Conservation (phyloP, 129 eudicot genomes). For the Logfia minima region DNA sequence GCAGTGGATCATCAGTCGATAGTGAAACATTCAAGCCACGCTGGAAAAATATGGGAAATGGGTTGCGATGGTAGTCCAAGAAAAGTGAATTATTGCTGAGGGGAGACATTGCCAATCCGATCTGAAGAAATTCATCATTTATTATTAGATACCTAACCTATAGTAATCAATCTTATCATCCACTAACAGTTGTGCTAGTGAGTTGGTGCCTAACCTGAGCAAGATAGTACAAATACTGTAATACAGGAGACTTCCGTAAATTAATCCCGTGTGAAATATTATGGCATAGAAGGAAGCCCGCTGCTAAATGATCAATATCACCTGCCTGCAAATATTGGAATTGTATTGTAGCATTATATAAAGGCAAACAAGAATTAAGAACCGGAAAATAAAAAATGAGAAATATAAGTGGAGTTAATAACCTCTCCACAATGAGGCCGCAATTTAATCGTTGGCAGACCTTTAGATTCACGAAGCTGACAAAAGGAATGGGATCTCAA, state of each 20-base stretch:
- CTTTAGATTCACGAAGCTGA: slow-evolving; percentile 99
- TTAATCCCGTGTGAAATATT: slow-evolving; percentile 96
- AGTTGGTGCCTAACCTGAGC: slow-evolving; percentile 67
- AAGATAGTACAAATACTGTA: slow-evolving; percentile 92
- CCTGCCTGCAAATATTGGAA: slow-evolving; percentile 68
- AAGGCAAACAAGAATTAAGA: slow-evolving; percentile 9
- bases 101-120: slow-evolving; percentile 96
- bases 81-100: slow-evolving; percentile 94
- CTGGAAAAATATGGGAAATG: slow-evolving; percentile 93
- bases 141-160: too few species aligned
- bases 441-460: slow-evolving; percentile 83
- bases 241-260: slow-evolving; percentile 85
- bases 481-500: slow-evolving; percentile 16
- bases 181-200: not conserved
- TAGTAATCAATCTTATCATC: not conserved
- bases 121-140: slow-evolving; percentile 36
- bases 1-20: slow-evolving; percentile 90
- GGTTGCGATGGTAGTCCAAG: slow-evolving; percentile 93
- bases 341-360: not conserved
- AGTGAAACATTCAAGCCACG: slow-evolving; percentile 95
- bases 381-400: not conserved
- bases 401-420: slow-evolving; percentile 15
- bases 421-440: slow-evolving; percentile 99
- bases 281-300: slow-evolving; percentile 91
- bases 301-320: slow-evolving; percentile 96